Conservation (phyloP, 2,329 filamentous ascomycete species). For the Sporothrix dimorphospora region DNA sequence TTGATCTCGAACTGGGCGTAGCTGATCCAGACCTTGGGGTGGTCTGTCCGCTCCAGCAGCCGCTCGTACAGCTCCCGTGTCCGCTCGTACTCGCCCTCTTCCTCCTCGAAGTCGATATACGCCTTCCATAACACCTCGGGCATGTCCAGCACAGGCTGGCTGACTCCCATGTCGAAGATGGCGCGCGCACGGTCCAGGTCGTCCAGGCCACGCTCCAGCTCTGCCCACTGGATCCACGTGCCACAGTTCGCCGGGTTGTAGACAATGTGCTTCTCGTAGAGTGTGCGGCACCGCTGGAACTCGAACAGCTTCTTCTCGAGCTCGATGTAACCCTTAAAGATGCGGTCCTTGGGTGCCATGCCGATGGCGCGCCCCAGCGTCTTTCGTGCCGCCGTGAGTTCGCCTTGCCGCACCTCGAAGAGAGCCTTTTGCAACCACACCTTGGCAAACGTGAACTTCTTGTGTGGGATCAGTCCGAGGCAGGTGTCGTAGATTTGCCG, state of each 20-base stretch:
- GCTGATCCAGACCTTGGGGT: constrained; percentile 99
- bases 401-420: constrained; percentile 86
- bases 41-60: constrained; percentile 89
- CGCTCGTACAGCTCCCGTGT: constrained; percentile 86
- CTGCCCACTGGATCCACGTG: constrained; percentile 95
- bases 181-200: constrained; percentile 85
- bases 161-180: constrained; percentile 89
- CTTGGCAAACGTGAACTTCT: constrained; percentile 96
- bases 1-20: constrained; percentile 99
- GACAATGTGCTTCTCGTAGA: constrained; percentile 93
- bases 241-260: constrained; percentile 89
- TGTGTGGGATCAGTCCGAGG: constrained; percentile 86
- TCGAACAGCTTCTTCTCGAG: constrained; percentile 93
- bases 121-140: constrained; percentile 96
- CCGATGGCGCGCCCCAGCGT: constrained; percentile 88
- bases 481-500: constrained; percentile 91
- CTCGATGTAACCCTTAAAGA: constrained; percentile 92
- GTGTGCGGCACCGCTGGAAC: constrained; percentile 84
- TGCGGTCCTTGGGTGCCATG: constrained; percentile 92
- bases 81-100: constrained; percentile 86
- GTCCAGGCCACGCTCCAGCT: constrained; percentile 88
- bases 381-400: constrained; percentile 81
- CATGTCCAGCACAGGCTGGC: constrained; percentile 88
- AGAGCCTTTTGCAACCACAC: constrained; percentile 93
- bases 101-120: constrained; percentile 98